Evolutionary conservation across 192 early-diverging fungal species (phyloP).

Genomic region (Rhizoclosmatium sp.): DNA sequence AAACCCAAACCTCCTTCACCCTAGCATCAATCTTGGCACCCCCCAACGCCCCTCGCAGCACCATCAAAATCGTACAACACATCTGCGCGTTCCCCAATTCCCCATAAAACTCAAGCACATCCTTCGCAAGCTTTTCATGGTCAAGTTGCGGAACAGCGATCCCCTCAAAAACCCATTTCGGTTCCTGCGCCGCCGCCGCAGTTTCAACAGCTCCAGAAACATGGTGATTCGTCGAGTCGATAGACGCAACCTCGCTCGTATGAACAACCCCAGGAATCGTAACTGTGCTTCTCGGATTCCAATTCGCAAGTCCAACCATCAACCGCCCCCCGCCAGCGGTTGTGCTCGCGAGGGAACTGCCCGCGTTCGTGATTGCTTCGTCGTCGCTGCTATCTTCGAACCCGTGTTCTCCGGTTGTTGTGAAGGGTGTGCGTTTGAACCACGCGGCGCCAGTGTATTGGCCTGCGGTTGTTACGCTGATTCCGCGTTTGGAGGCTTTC

Average conservation of each 20-base stretch:
- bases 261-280: no score
- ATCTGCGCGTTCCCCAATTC: constrained; percentile 85
- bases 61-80: constrained; percentile 74
- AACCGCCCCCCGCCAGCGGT: neutral
- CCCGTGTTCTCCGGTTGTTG: no score
- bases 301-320: neutral
- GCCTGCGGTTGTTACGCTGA: neutral
- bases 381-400: neutral
- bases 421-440: neutral
- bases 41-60: constrained; percentile 51
- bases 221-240: no score
- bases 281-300: no score
- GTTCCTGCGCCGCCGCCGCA: neutral
- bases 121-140: constrained; percentile 53
- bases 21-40: constrained; percentile 50
- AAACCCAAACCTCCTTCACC: constrained; percentile 72
- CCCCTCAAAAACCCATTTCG: constrained; percentile 33
- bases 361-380: neutral
- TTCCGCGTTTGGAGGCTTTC: neutral
- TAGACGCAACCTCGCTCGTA: no score
- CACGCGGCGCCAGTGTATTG: neutral
- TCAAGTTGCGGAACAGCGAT: constrained; percentile 48
- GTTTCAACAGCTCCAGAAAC: no score
- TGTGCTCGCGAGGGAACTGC: neutral
- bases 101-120: constrained; percentile 74